Evolutionary conservation across 305 asterid species (phyloP), one percentile per base, ranked within the genome.

Genomic region (Fraxinus paxiana): DNA sequence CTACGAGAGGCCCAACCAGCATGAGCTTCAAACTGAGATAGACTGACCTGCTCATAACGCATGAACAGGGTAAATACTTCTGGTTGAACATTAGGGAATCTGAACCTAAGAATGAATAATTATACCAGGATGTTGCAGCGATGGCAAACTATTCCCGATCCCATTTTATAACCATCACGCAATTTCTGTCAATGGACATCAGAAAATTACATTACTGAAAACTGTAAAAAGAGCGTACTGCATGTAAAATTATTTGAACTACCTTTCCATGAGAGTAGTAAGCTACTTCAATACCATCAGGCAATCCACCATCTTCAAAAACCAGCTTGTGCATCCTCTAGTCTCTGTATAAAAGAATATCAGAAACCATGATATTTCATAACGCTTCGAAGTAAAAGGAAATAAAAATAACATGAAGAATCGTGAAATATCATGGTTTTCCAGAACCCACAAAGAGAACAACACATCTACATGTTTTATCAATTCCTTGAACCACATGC

Each of bases 1-100:
- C 88, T 89, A 75, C 98, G 95, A 12, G 98, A 92, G 73, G 91
- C 92, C 97, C 98, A 94, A 79, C 99, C 99, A 82, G 99, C 98
- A 89, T 96, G 99, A 84, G 97, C 94, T 90, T 96, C 99, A 90
- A 96, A 96, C 78, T 85, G 90, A 83, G 99, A 96, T 75, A 98
- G 98, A 85, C 98, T 96, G 98, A 94, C 95, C 98, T 96, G 96
- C 83, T 81, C 89, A 90, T 41, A 56, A 81, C 24, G 78, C 76
- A 73, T 80, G 74, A 83, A 79, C 76, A 80, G 38, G 37, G 86
- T 77, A 41, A 88, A 81, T 20, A 76, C 34, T 79, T 84, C 48
- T 61, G 24, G 61, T 35, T 80, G 77, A 80, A 78, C 17, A 83
- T 70, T 67, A 79, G 46, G 56, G 76, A 51, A 81, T 18, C 77